Percentiles rank a stretch among this genome's conserved stretches.
Evolutionary conservation across 495 filamentous ascomycete genomes (phyloP).

Genomic region (Penicillium turbatum): DNA sequence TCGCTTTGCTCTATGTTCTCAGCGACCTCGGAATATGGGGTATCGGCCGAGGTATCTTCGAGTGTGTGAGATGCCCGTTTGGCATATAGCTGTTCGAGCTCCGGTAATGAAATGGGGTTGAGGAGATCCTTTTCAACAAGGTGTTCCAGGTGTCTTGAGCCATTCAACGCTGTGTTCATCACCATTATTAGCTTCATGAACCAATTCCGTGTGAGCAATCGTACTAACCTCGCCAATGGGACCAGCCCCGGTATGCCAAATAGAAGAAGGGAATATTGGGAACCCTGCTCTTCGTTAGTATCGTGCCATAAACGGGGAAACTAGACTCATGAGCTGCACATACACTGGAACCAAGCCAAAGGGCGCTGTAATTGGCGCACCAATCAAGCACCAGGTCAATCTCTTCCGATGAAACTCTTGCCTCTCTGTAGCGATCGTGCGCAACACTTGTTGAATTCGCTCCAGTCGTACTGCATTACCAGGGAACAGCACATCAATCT

Average conservation of each 20-base stretch:
- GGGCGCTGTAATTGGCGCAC: constrained; percentile 80
- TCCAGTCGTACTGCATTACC: constrained; percentile 59
- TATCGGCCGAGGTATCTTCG: constrained; percentile 18
- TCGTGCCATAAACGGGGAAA: neutral
- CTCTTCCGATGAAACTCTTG: constrained; percentile 69
- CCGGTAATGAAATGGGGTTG: constrained; percentile 53
- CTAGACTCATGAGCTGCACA: constrained; percentile 24
- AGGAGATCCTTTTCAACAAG: constrained; percentile 69
- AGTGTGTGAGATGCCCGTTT: constrained; percentile 31
- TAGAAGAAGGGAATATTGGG: constrained; percentile 99
- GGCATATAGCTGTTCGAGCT: constrained; percentile 71
- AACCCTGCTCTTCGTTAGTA: constrained; percentile 49
- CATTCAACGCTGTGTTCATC: constrained; percentile 57
- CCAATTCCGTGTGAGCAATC: neutral
- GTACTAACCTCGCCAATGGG: constrained; percentile 59
- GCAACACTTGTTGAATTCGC: constrained; percentile 56
- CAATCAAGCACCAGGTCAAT: constrained; percentile 74
- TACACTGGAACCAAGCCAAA: constrained; percentile 82
- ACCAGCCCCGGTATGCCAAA: constrained; percentile 72
- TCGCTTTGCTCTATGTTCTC: constrained; percentile 48
- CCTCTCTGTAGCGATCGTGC: constrained; percentile 66
- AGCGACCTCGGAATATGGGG: constrained; percentile 32
- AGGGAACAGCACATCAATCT: constrained; percentile 76
- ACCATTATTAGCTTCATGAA: constrained; percentile 7
- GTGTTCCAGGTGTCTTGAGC: constrained; percentile 80